Conservation (phyloP, 257 asterid species). For the Solanum appendiculatum region DNA sequence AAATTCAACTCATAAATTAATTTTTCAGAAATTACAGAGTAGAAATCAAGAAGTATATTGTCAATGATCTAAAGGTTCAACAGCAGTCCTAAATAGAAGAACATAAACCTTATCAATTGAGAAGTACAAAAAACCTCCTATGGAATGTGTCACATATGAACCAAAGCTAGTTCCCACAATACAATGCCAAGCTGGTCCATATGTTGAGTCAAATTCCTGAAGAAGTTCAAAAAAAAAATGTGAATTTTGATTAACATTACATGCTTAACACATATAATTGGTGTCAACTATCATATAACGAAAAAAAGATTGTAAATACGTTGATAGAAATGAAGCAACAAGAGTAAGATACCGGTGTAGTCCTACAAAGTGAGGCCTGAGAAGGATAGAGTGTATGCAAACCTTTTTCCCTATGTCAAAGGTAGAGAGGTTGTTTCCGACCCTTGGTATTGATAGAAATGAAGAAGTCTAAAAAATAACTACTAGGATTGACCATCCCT, state of each 20-base stretch:
- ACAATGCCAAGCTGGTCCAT: constrained; percentile 97
- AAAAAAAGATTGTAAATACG: background rate
- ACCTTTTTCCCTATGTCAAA: background rate
- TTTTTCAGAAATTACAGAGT: background rate
- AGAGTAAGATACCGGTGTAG: background rate
- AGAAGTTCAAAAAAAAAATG: background rate
- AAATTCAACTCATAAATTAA: background rate
- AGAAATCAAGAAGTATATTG: background rate
- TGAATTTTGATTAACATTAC: background rate
- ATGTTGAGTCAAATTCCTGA: constrained; percentile 68
- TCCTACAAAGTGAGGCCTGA: background rate
- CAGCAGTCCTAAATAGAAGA: constrained; percentile 82
- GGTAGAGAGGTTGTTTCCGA: background rate
- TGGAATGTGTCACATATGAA: constrained; percentile 75
- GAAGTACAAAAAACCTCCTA: constrained; percentile 84
- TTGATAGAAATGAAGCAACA: background rate
- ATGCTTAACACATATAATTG: background rate
- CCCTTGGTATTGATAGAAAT: background rate
- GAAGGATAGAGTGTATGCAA: background rate
- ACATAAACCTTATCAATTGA: constrained; percentile 70
- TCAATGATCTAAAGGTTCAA: constrained; percentile 53
- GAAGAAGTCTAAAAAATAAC: background rate
- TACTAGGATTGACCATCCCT: background rate
- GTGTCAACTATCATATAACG: background rate
- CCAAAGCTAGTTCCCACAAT: constrained; percentile 83